A percentile compares a stretch with the other conserved stretches of the same genome.
Evolutionary conservation across 805 yeast genomes (phyloP).

Genomic region (Candida stauntonica): DNA sequence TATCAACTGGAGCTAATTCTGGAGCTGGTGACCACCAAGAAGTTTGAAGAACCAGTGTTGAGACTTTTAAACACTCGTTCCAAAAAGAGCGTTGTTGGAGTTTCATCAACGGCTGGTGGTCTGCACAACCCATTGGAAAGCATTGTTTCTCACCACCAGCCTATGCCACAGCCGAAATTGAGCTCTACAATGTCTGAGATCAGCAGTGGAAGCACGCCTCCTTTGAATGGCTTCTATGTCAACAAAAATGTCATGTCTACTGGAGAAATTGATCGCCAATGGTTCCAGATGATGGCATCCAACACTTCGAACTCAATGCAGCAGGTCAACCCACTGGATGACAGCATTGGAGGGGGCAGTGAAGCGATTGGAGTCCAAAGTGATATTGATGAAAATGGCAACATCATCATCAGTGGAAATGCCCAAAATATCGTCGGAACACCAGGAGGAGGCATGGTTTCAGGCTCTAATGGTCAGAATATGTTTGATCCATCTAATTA

Average conservation of each 20-base stretch:
- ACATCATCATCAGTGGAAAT: background rate
- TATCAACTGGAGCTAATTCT: conserved; percentile 24
- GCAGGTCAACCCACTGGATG: conserved; percentile 1
- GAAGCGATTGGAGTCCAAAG: background rate
- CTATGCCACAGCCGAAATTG: background rate
- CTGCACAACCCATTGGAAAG: no score
- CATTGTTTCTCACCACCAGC: no score
- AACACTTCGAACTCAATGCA: conserved; percentile 5
- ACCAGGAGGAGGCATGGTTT: no score
- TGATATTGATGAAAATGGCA: conserved; percentile 1
- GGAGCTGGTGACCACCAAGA: conserved; percentile 11
- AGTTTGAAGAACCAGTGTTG: conserved; percentile 17
- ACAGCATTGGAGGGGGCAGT: background rate
- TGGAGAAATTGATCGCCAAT: conserved; percentile 21
- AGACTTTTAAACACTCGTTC: conserved; percentile 13
- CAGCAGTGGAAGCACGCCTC: conserved; percentile 13
- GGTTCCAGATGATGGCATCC: conserved; percentile 25
- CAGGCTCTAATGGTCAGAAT: background rate
- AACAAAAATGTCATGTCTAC: conserved; percentile 18
- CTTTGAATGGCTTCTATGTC: conserved; percentile 17
- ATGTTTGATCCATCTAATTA: background rate
- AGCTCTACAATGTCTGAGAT: conserved; percentile 3
- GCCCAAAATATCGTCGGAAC: background rate
- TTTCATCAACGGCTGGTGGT: no score
- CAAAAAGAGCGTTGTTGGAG: conserved; percentile 4